Percentiles rank a stretch among this genome's conserved stretches.
These are phyloP conservation scores for Tanacetum coccineum DNA, from an alignment of 129 eudicot species.

Conservation along the genomic window DNA sequence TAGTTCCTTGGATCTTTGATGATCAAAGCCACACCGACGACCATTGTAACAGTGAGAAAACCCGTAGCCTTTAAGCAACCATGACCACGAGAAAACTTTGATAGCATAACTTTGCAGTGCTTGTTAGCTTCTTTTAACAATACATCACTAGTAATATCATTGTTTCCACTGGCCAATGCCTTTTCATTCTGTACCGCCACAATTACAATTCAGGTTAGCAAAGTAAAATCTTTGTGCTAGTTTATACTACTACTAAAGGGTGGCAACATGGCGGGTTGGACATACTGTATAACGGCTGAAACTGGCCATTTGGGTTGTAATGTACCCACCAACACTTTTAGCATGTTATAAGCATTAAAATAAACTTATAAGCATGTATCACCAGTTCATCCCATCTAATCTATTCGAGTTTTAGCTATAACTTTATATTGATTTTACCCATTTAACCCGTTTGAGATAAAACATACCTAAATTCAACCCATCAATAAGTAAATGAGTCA, in stretches of 20 bases:
- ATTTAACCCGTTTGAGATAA: too few species aligned
- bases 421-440: too few species aligned
- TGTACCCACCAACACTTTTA: too few species aligned
- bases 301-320: too few species aligned
- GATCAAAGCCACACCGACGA: conserved; percentile 28
- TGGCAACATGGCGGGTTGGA: not conserved
- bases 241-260: not conserved
- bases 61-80: conserved; percentile 34
- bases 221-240: not conserved
- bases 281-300: not conserved
- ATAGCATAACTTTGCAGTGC: conserved; percentile 36
- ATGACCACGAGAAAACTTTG: conserved; percentile 32
- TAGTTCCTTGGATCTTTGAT: conserved; percentile 30
- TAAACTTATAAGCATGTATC: too few species aligned
- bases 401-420: too few species aligned
- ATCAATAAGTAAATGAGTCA: too few species aligned
- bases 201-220: not conserved
- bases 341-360: too few species aligned
- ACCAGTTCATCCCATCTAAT: too few species aligned
- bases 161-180: conserved; percentile 25
- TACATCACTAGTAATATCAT: conserved; percentile 19
- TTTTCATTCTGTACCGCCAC: conserved; percentile 35
- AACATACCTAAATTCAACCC: too few species aligned
- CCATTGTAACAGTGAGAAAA: conserved; percentile 29
- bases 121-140: conserved; percentile 37